Conservation (phyloP, 2,329 filamentous ascomycete genomes). For the Coccinonectria pachysandricola region DNA sequence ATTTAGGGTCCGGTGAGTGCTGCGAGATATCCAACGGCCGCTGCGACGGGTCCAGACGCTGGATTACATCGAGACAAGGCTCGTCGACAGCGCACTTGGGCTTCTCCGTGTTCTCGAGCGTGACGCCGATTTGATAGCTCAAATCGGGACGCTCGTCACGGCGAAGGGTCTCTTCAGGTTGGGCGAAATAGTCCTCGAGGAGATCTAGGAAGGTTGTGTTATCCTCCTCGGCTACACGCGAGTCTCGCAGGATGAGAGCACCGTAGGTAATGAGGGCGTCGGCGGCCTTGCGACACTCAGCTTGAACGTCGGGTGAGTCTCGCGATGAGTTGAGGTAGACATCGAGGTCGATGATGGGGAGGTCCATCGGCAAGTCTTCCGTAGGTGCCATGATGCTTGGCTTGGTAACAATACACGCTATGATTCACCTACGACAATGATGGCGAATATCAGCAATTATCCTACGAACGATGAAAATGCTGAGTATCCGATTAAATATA, state of each 20-base stretch:
- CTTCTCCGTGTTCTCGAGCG: constrained; percentile 53
- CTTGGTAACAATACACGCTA: no score
- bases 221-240: constrained; percentile 43
- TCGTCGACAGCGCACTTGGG: constrained; percentile 54
- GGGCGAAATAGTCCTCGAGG: constrained; percentile 55
- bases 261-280: constrained; percentile 49
- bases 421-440: no score
- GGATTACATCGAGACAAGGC: constrained; percentile 47
- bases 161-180: constrained; percentile 35
- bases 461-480: no score
- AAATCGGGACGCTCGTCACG: constrained; percentile 47
- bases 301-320: constrained; percentile 32
- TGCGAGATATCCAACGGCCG: constrained; percentile 47
- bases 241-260: constrained; percentile 49
- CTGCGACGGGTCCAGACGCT: constrained; percentile 42
- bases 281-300: constrained; percentile 44
- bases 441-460: no score
- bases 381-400: no score
- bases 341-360: constrained; percentile 50
- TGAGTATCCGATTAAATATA: constrained; percentile 1
- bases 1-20: constrained; percentile 50
- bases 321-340: constrained; percentile 37
- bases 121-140: constrained; percentile 51
- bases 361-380: constrained; percentile 38
- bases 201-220: constrained; percentile 50